These are phyloP conservation scores for Pyrenochaeta sp. DNA, from an alignment of 2,329 filamentous ascomycete genomes.

Conservation along the genomic window DNA sequence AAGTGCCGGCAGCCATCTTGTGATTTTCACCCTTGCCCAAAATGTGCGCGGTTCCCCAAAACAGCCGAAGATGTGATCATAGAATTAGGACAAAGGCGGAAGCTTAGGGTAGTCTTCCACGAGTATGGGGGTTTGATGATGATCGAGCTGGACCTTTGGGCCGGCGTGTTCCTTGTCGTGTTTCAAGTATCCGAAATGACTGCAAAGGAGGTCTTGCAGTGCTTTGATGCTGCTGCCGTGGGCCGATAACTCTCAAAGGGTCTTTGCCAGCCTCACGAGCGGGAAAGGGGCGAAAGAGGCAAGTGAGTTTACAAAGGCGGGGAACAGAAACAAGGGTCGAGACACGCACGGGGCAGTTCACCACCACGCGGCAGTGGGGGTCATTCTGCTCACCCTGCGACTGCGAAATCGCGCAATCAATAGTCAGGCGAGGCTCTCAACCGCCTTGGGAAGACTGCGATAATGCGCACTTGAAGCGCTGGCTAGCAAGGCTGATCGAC, in stretches of 20 bases:
- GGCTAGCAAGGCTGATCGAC: neutral
- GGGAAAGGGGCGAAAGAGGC: neutral
- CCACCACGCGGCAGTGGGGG: constrained; percentile 7
- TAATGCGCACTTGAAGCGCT: constrained; percentile 5
- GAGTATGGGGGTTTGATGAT: neutral
- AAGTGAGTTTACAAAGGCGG: neutral
- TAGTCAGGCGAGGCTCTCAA: neutral
- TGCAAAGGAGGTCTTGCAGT: neutral
- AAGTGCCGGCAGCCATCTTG: neutral
- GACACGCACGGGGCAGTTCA: neutral
- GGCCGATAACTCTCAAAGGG: neutral
- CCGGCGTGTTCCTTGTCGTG: too few species aligned
- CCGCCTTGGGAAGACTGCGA: constrained; percentile 3
- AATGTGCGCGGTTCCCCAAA: neutral
- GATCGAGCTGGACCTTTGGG: neutral
- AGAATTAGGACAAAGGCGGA: neutral
- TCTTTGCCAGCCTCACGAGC: neutral
- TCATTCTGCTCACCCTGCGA: neutral
- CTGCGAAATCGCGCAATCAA: constrained; percentile 3
- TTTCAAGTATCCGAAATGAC: neutral
- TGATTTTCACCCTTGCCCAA: neutral
- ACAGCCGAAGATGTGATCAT: neutral
- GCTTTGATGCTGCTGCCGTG: neutral
- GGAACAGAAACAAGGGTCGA: neutral
- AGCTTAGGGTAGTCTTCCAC: neutral